phyloP scores from a whole-genome alignment of 2,329 filamentous ascomycete species.

The Mycosphaerelloides madeirae region DNA sequence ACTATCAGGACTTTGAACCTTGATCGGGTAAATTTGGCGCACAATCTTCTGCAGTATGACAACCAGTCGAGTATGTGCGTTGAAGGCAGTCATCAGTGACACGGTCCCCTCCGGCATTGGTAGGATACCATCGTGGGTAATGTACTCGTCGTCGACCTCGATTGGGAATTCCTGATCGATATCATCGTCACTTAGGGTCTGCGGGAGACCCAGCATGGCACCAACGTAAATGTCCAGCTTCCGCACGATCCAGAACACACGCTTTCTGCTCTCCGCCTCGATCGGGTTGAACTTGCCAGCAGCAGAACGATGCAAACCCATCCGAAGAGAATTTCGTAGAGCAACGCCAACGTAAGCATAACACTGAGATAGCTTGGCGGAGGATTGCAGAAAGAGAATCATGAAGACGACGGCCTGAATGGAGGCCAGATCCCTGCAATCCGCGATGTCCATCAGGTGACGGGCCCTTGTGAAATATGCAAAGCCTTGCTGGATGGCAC shows the following conservation, averaged over 20 bases:
- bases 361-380: conserved; percentile 49
- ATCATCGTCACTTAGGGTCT: conserved; percentile 47
- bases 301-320: conserved; percentile 49
- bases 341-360: conserved; percentile 51
- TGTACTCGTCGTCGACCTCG: conserved; percentile 66
- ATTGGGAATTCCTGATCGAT: conserved; percentile 83
- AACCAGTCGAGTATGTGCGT: conserved; percentile 56
- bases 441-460: conserved; percentile 49
- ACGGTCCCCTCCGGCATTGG: conserved; percentile 53
- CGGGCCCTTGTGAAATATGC: conserved; percentile 47
- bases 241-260: conserved; percentile 49
- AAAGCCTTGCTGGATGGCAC: conserved; percentile 47
- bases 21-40: conserved; percentile 60
- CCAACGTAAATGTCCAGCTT: conserved; percentile 51
- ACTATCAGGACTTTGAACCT: conserved; percentile 38
- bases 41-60: conserved; percentile 58
- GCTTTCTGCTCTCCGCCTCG: conserved; percentile 46
- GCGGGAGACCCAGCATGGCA: conserved; percentile 47
- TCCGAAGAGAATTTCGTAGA: conserved; percentile 46
- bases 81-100: conserved; percentile 56
- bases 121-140: conserved; percentile 45
- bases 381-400: conserved; percentile 51
- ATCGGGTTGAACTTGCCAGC: conserved; percentile 44
- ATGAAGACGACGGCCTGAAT: conserved; percentile 51
- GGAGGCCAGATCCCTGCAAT: conserved; percentile 47